These are phyloP conservation scores for Botrytis porri DNA, from an alignment of 2,329 filamentous ascomycete species.

Conservation along the genomic window DNA sequence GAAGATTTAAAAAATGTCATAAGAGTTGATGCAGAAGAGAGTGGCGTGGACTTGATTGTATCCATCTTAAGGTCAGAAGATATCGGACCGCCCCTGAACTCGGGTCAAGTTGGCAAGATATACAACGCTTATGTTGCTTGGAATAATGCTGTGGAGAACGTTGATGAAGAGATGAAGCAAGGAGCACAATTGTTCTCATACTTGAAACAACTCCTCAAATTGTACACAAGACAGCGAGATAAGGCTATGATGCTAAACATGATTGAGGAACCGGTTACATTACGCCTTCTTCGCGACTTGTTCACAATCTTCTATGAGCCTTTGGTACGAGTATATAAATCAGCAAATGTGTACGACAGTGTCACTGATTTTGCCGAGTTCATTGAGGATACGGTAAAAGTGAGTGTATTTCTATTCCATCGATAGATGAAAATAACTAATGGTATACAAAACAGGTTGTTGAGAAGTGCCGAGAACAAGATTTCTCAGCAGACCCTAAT, in stretches of 20 bases:
- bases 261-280: constrained; percentile 93
- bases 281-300: constrained; percentile 92
- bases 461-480: constrained; percentile 64
- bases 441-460: constrained; percentile 50
- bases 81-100: constrained; percentile 66
- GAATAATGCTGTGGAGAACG: constrained; percentile 88
- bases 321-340: constrained; percentile 95
- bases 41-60: constrained; percentile 82
- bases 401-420: constrained; percentile 40
- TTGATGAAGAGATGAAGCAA: constrained; percentile 83
- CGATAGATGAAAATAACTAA: constrained; percentile 23
- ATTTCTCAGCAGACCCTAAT: constrained; percentile 92
- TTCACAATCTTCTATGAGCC: constrained; percentile 99
- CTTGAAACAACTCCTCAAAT: constrained; percentile 89
- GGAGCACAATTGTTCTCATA: constrained; percentile 91
- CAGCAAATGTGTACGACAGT: constrained; percentile 94
- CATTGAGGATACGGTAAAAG: constrained; percentile 86
- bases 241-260: constrained; percentile 96
- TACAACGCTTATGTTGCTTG: constrained; percentile 97
- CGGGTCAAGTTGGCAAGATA: constrained; percentile 75
- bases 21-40: constrained; percentile 66
- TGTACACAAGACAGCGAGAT: constrained; percentile 86
- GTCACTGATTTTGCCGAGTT: constrained; percentile 96
- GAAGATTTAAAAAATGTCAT: constrained; percentile 74
- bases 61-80: constrained; percentile 77